Evolutionary conservation across 192 early-diverging fungal species (phyloP), one percentile per base, ranked within the genome.

Genomic region (Linnemannia elongata): DNA sequence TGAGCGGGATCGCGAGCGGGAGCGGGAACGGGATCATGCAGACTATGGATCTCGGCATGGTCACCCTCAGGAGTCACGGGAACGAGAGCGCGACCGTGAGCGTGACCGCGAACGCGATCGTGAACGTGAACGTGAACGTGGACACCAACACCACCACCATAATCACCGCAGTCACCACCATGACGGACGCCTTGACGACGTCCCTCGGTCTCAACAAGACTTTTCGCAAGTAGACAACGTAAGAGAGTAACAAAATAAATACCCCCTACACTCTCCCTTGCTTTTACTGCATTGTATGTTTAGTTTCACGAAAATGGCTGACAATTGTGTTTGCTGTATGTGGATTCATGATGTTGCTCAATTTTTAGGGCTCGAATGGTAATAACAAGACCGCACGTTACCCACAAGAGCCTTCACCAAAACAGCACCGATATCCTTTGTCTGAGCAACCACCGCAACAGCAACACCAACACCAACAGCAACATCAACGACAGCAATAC

Each of bases 181-280:
- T 17, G 81, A 76, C 70, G 74, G 68, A 73, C 75, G 69, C 10
- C 52, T 24, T 6, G 82, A 78, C 8, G 82, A 83, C 33, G 12
- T 49, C 9, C 0, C 76, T 27, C 76, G 82, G 4, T n/a, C 57
- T 9, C 82, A 83, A 45, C 71, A 74, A 30, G 82, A 83, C 2
- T 83, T 74, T 49, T 49, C 57, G 49, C 68, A 49, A 30, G 35
- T 70, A 15, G 82, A 83, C 57, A 83, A 83, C 54, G 82, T 83
- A 83, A 83, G 82, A 15, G 18, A 52, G 24, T 71, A 71, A 42
- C 39, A 33, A 27, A 70, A 71, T 71, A 38, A 41, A 41, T 71
- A 38, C 35, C 38, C 39, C 20, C 38, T 20, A 6, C 38, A 33
- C 38, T 24, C 33, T 71, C 24, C 22, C n/a, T 71, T 42, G 69